These are phyloP conservation scores for Arachis hypogaea DNA, from an alignment of 306 rosid genomes.

Conservation along the genomic window DNA sequence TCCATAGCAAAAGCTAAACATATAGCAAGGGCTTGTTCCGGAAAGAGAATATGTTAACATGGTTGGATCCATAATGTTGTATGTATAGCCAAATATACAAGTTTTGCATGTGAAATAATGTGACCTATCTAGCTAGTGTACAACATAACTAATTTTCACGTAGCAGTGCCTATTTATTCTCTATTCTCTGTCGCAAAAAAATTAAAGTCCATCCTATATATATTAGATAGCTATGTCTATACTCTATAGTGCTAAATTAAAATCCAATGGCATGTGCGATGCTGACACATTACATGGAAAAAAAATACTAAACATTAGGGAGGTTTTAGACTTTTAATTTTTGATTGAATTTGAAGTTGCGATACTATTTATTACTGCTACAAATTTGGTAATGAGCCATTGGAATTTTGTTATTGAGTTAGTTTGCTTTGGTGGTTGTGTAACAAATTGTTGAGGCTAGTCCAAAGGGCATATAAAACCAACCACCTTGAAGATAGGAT, in stretches of 20 bases:
- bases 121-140: conserved; percentile 29
- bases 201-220: conserved; percentile 39
- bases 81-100: conserved; percentile 35
- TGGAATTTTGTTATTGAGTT: conserved; percentile 38
- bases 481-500: no score
- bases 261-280: conserved; percentile 45
- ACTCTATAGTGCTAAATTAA: background rate
- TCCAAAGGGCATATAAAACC: no score
- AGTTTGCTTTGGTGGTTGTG: no score
- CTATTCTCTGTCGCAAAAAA: conserved; percentile 13
- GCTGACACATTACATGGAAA: conserved; percentile 43
- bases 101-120: conserved; percentile 49
- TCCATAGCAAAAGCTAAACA: no score
- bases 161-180: conserved; percentile 31
- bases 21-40: background rate
- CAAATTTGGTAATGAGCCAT: conserved; percentile 27
- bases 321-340: conserved; percentile 27
- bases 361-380: no score
- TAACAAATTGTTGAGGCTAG: no score
- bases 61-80: conserved; percentile 21
- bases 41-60: conserved; percentile 36
- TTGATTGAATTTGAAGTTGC: no score
- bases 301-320: background rate
- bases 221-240: background rate
- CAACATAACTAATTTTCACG: conserved; percentile 27